Conservation (phyloP, 2,329 filamentous ascomycete species). For the Neofusicoccum sp. region DNA sequence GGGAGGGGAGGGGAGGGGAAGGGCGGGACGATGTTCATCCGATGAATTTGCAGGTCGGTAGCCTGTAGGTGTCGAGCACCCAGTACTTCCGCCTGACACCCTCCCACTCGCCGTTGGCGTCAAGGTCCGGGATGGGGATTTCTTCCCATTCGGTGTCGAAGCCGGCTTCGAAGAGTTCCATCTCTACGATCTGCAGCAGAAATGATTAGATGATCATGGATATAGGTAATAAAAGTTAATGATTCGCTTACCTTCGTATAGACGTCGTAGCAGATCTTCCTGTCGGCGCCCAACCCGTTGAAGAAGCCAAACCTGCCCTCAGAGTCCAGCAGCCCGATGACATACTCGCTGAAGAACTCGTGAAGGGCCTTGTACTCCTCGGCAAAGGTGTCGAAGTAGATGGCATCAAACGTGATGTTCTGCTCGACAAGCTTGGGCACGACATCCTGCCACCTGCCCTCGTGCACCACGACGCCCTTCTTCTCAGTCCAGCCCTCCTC, state of each 20-base stretch:
- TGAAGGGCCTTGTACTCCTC: conserved; percentile 88
- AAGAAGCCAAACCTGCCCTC: conserved; percentile 64
- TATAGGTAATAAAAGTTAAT: conserved; percentile 8
- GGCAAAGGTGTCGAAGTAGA: conserved; percentile 98
- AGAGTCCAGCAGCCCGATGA: conserved; percentile 75
- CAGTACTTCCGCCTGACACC: conserved; percentile 89
- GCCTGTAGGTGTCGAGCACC: conserved; percentile 76
- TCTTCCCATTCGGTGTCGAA: conserved; percentile 87
- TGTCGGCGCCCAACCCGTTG: conserved; percentile 83
- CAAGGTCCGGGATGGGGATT: conserved; percentile 72
- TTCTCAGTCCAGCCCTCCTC: conserved; percentile 53
- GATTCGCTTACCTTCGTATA: conserved; percentile 68
- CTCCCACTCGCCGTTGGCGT: conserved; percentile 77
- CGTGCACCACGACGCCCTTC: conserved; percentile 51
- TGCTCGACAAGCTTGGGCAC: conserved; percentile 48
- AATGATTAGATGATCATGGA: conserved; percentile 3
- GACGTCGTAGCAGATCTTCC: conserved; percentile 92
- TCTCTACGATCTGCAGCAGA: conserved; percentile 66
- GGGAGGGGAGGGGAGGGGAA: background rate
- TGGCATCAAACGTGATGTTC: conserved; percentile 49
- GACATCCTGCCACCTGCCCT: conserved; percentile 54
- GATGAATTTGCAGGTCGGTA: conserved; percentile 76
- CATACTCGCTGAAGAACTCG: conserved; percentile 83
- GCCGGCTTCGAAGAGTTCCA: conserved; percentile 86
- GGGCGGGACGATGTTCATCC: conserved; percentile 48